These are phyloP conservation scores for Calycina marina DNA, from an alignment of 2,329 filamentous ascomycete species.

Conservation along the genomic window DNA sequence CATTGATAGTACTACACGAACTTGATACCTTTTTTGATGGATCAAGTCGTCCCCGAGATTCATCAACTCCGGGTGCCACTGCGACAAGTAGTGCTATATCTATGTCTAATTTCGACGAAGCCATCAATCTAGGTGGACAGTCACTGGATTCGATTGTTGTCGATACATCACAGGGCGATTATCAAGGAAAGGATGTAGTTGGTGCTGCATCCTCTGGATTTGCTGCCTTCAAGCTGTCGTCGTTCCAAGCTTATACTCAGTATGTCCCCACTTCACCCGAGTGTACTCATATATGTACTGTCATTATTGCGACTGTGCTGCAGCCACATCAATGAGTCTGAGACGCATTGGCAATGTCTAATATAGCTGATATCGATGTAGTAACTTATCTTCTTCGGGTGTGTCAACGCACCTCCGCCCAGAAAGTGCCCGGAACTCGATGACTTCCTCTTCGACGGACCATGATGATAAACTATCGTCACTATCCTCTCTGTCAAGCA, in stretches of 20 bases:
- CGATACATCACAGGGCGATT: slow-evolving; percentile 13
- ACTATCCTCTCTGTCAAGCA: slow-evolving; percentile 42
- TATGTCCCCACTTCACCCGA: slow-evolving; percentile 17
- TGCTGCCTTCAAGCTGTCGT: slow-evolving; percentile 10
- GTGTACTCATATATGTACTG: not conserved
- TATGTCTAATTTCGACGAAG: slow-evolving; percentile 15
- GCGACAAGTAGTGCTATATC: slow-evolving; percentile 10
- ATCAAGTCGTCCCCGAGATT: slow-evolving; percentile 14
- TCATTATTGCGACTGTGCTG: too few species aligned
- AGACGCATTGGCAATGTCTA: too few species aligned
- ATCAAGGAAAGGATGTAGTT: slow-evolving; percentile 8
- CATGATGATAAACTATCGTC: slow-evolving; percentile 32
- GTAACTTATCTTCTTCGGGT: too few species aligned
- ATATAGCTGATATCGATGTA: too few species aligned
- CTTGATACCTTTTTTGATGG: slow-evolving; percentile 24
- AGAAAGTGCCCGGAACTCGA: slow-evolving; percentile 26
- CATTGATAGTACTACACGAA: slow-evolving; percentile 23
- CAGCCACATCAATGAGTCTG: too few species aligned
- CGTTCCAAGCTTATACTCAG: slow-evolving; percentile 10
- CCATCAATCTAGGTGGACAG: slow-evolving; percentile 12
- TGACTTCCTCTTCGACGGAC: slow-evolving; percentile 41
- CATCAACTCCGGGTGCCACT: slow-evolving; percentile 15
- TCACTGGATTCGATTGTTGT: slow-evolving; percentile 16
- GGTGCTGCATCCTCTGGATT: slow-evolving; percentile 9
- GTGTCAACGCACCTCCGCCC: slow-evolving; percentile 19